phyloP scores from a whole-genome alignment of 2,329 filamentous ascomycete species.

The Penicillium sp. region DNA sequence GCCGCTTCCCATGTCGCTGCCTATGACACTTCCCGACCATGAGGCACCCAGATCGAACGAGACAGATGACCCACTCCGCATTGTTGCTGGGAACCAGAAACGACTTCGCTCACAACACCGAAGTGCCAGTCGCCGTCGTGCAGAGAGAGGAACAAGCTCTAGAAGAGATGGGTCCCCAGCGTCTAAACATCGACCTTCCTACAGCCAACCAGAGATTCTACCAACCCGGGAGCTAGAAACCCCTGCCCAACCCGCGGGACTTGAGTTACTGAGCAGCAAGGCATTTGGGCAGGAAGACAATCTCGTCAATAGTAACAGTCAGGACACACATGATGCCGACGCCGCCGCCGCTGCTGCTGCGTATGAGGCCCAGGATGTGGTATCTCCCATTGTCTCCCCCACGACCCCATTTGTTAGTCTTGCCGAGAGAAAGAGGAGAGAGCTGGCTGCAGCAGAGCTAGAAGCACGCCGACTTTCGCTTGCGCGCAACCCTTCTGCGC shows the following conservation, averaged over 20 bases:
- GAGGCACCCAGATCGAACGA: conserved; percentile 57
- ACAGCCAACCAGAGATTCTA: conserved; percentile 34
- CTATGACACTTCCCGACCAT: conserved; percentile 58
- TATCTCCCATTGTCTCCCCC: conserved; percentile 26
- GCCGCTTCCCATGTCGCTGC: conserved; percentile 69
- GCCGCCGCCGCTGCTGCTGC: neutral
- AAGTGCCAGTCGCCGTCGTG: conserved; percentile 54
- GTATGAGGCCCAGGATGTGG: conserved; percentile 30
- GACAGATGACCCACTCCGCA: conserved; percentile 63
- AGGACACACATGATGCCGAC: conserved; percentile 1
- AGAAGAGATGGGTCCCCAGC: conserved; percentile 54
- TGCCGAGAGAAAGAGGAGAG: conserved; percentile 71
- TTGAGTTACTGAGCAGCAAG: conserved; percentile 12
- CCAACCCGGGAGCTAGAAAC: conserved; percentile 31
- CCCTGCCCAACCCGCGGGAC: conserved; percentile 11
- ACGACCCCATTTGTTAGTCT: conserved; percentile 42
- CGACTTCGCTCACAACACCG: conserved; percentile 54
- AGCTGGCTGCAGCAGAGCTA: conserved; percentile 79
- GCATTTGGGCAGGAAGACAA: conserved; percentile 14
- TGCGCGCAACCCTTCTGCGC: conserved; percentile 77
- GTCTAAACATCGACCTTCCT: conserved; percentile 42
- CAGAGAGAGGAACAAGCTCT: conserved; percentile 49
- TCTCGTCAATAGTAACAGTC: conserved; percentile 10
- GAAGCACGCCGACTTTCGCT: conserved; percentile 86
- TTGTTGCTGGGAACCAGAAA: conserved; percentile 50